Base-by-base conservation (phyloP, 257 asterid genomes). In the Oldenlandia corymbosa region DNA sequence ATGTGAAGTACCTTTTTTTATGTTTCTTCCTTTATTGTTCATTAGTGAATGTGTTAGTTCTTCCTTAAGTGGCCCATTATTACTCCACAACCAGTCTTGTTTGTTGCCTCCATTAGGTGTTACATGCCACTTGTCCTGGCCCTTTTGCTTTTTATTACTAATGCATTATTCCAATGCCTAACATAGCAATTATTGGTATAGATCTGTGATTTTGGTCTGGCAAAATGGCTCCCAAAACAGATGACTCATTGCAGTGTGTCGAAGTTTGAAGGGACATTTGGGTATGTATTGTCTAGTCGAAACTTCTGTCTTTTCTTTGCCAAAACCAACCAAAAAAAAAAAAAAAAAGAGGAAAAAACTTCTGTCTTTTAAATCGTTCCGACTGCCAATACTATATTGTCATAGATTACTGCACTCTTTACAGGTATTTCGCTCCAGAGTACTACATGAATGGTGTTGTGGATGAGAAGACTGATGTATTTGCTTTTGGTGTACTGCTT, bases 141-240 rank as follows among this genome's bases (percentile, higher is more conserved):
- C 28, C 5, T 53, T 27, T 5, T 30, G 24, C 49, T 11, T 28
- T 30, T 21, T 13, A 16, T 12, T 17, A n/a, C 18, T 30, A 1
- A 23, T 53, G 10, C 55, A 16, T 6, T 69, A 41, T 7, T 41
- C 16, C 9, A 37, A 37, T 70, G 60, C 59, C 62, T 60, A 43
- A 60, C 31, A 63, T 53, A 23, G 16, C 57, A 37, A 34, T 3
- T 63, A 32, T 23, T 43, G 26, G 46, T 58, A 32, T 76, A 86
- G 95, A 86, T 86, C 13, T 86, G 95, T 68, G 95, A 86, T 78
- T 86, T 86, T 70, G 91, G 95, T 56, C 84, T 86, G 7, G 83
- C 95, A n/a, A 86, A 86, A 68, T 86, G 95, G 95, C 75, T 86
- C 42, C 95, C 95, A 10, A 78, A 80, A 42, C 84, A 87, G 50